Percentiles rank a stretch among this genome's conserved stretches.
Conservation (phyloP, 768 basidiomycete species). For the Leccinellum luteum region DNA sequence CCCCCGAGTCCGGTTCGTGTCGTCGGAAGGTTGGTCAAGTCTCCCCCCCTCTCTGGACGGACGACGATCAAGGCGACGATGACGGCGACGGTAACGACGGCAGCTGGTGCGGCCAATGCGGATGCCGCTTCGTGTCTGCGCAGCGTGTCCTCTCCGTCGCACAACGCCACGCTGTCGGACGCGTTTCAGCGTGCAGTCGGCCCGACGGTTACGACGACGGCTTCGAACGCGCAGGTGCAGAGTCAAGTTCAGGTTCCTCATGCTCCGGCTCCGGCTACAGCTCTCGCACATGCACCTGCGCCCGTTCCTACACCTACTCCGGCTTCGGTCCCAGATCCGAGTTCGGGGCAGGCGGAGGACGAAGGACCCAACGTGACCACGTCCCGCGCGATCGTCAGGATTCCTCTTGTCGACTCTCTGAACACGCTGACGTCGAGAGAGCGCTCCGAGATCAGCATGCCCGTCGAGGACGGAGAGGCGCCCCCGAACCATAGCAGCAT, state of each 20-base stretch:
- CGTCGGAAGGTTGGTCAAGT: not conserved
- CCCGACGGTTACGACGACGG: not conserved
- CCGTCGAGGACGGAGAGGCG: not conserved
- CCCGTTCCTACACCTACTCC: not conserved
- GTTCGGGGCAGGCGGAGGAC: not conserved
- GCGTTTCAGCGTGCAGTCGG: not conserved
- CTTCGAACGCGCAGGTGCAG: not conserved
- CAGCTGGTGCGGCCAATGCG: not conserved
- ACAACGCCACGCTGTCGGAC: slow-evolving; percentile 24
- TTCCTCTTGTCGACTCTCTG: slow-evolving; percentile 23
- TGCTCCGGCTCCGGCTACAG: not conserved
- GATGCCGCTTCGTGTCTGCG: slow-evolving; percentile 22
- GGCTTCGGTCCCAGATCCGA: not conserved
- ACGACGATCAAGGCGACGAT: not conserved
- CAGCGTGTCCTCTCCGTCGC: slow-evolving; percentile 30
- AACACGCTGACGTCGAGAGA: slow-evolving; percentile 13
- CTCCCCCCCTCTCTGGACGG: not conserved
- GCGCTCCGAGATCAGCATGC: not conserved
- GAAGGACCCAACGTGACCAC: slow-evolving; percentile 2
- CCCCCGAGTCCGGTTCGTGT: not conserved
- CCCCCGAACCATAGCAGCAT: not conserved
- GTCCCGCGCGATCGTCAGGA: slow-evolving; percentile 17
- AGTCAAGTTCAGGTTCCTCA: not conserved
- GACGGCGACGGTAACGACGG: not conserved
- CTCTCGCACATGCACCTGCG: not conserved